Conservation (phyloP, 768 basidiomycete genomes). For the Tricholoma matsutake region DNA sequence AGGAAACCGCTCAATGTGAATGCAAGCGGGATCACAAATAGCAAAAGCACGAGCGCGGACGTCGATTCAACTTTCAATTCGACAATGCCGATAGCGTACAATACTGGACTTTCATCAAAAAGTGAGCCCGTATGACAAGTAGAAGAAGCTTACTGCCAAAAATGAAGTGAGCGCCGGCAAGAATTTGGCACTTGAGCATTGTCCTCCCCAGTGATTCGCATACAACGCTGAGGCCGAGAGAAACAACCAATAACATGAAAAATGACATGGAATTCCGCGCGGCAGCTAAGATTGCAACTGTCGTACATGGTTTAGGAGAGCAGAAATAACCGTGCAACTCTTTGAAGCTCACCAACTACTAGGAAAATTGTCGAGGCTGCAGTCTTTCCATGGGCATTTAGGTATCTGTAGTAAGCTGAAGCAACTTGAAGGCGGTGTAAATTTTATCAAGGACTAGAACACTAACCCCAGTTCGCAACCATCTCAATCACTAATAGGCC, state of each 20-base stretch:
- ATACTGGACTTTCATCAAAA: conserved; percentile 41
- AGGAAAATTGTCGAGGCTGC: conserved; percentile 84
- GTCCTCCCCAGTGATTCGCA: conserved; percentile 80
- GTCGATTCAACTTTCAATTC: conserved; percentile 90
- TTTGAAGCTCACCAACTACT: conserved; percentile 69
- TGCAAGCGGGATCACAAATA: conserved; percentile 93
- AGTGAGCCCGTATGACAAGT: background rate
- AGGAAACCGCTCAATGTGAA: conserved; percentile 96
- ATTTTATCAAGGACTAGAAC: background rate
- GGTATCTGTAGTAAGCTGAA: conserved; percentile 87
- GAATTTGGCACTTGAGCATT: conserved; percentile 79
- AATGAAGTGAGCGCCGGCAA: conserved; percentile 84
- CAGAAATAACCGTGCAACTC: background rate
- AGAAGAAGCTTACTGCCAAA: conserved; percentile 77
- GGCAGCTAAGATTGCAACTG: conserved; percentile 93
- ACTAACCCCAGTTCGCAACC: conserved; percentile 84
- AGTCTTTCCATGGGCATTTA: conserved; percentile 81
- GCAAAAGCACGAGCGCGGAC: conserved; percentile 74
- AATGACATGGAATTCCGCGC: conserved; percentile 93
- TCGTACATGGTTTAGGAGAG: conserved; percentile 6
- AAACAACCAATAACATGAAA: conserved; percentile 91
- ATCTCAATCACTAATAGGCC: conserved; percentile 90
- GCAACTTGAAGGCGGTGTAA: conserved; percentile 6
- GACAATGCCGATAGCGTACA: conserved; percentile 95
- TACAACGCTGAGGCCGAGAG: conserved; percentile 89